phyloP scores from a whole-genome alignment of 2,329 filamentous ascomycete genomes.

The Rachicladosporium sp. region DNA sequence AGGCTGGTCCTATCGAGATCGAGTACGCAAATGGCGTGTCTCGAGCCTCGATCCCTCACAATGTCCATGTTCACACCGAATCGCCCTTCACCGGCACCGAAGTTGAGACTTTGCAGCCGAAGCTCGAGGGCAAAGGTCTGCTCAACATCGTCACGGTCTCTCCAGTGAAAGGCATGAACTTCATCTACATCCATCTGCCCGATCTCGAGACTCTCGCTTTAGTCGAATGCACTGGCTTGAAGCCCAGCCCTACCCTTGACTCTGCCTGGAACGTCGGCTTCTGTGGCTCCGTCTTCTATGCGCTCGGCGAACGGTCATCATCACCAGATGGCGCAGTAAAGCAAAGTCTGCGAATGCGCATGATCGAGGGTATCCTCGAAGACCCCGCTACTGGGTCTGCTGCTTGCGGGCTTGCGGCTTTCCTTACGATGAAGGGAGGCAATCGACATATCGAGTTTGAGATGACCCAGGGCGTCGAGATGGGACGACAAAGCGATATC shows the following conservation, averaged over 20 bases:
- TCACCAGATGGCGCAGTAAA: no score
- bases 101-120: conserved; percentile 26
- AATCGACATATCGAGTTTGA: conserved; percentile 24
- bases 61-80: conserved; percentile 47
- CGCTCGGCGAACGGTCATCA: conserved; percentile 14
- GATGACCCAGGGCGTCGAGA: conserved; percentile 40
- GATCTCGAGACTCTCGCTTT: conserved; percentile 45
- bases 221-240: conserved; percentile 23
- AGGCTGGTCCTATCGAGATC: conserved; percentile 31
- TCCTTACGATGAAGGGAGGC: conserved; percentile 29
- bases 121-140: conserved; percentile 11
- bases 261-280: conserved; percentile 43
- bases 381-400: conserved; percentile 41
- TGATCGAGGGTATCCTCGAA: conserved; percentile 23
- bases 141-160: conserved; percentile 24
- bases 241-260: conserved; percentile 28
- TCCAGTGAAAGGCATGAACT: conserved; percentile 63
- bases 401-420: conserved; percentile 33
- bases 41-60: conserved; percentile 53
- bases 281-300: conserved; percentile 48
- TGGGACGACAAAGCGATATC: conserved; percentile 39
- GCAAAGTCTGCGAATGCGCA: conserved; percentile 1
- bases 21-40: conserved; percentile 32
- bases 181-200: conserved; percentile 52
- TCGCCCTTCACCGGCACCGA: conserved; percentile 18